phyloP scores from a whole-genome alignment of 2,329 filamentous ascomycete genomes.

The Huntiella bhutanensis region DNA sequence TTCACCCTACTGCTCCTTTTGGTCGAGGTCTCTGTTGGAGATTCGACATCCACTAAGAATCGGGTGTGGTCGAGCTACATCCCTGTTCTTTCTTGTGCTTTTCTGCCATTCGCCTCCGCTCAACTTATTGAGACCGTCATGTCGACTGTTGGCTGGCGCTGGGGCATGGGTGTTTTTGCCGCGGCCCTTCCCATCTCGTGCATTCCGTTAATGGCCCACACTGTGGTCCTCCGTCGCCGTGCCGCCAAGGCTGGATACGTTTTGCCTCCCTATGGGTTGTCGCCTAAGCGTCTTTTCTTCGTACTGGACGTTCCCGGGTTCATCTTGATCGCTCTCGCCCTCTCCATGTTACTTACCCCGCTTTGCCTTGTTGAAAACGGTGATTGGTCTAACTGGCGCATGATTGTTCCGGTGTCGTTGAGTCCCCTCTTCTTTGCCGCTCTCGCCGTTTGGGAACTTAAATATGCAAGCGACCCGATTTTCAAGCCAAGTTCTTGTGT shows the following conservation, averaged over 20 bases:
- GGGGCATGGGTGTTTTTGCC: slow-evolving; percentile 34
- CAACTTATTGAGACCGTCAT: slow-evolving; percentile 39
- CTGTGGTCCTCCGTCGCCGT: slow-evolving; percentile 25
- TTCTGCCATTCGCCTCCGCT: slow-evolving; percentile 47
- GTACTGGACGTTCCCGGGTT: slow-evolving; percentile 26
- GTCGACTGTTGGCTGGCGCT: slow-evolving; percentile 41
- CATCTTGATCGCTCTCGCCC: too few species aligned
- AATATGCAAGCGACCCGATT: slow-evolving; percentile 31
- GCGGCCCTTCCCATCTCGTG: too few species aligned
- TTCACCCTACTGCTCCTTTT: slow-evolving; percentile 42
- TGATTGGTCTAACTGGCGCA: slow-evolving; percentile 17
- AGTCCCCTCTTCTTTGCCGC: slow-evolving; percentile 28
- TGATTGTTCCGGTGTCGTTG: slow-evolving; percentile 26
- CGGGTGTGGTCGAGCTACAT: slow-evolving; percentile 47
- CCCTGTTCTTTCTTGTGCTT: slow-evolving; percentile 38
- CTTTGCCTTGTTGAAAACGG: too few species aligned
- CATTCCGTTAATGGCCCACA: too few species aligned
- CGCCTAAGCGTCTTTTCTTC: slow-evolving; percentile 25
- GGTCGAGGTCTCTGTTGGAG: slow-evolving; percentile 44
- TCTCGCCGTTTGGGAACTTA: slow-evolving; percentile 28
- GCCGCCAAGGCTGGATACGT: slow-evolving; percentile 27
- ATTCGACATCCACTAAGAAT: slow-evolving; percentile 41
- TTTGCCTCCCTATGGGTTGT: slow-evolving; percentile 26
- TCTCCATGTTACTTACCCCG: too few species aligned
- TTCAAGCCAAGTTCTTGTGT: too few species aligned